Evolutionary conservation across 2,329 filamentous ascomycete species (phyloP), one percentile per base, ranked within the genome.

Genomic region (Aplosporella prunicola): DNA sequence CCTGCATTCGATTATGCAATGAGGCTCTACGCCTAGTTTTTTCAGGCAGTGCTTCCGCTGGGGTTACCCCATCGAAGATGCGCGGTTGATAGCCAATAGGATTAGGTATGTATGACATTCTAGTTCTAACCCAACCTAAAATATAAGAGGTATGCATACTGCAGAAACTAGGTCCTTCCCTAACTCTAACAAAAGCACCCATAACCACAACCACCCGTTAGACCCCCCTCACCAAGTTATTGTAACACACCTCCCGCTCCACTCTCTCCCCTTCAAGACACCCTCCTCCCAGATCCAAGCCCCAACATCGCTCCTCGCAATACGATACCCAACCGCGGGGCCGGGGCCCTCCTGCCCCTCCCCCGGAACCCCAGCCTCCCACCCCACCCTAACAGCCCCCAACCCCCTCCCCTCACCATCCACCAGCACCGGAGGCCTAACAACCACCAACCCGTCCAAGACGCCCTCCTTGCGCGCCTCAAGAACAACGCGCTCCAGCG

Each of bases 221-320:
- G n/a, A n/a, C n/a, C n/a, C n/a, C n/a, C n/a, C n/a, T n/a, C n/a
- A n/a, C n/a, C n/a, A 57, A 31, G 58, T 56, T 43, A 64, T 43
- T 30, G 46, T 55, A 7, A 61, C 47, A 35, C 51, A 52, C 44
- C 47, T 52, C 14, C 55, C 53, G 39, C 42, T 44, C 50, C 56
- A 61, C 6, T 40, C 42, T 20, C 47, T 45, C 8, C 48, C 41
- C 16, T 44, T 41, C 39, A 43, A 47, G 2, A 62, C 36, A 3
- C 55, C 42, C 22, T 51, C 54, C 49, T 58, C 51, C 41, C 55
- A 64, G 14, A 64, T 53, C 53, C 57, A 66, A 11, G 42, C 38
- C 0, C 61, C 63, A 2, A 66, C 62, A 50, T 66, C 62, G 26
- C 39, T 47, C 42, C 61, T 52, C 11, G 46, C 43, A 40, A 64